Evolutionary conservation across 2,329 filamentous ascomycete species (phyloP), one percentile per base, ranked within the genome.

Genomic region (Colletotrichum eleusines): DNA sequence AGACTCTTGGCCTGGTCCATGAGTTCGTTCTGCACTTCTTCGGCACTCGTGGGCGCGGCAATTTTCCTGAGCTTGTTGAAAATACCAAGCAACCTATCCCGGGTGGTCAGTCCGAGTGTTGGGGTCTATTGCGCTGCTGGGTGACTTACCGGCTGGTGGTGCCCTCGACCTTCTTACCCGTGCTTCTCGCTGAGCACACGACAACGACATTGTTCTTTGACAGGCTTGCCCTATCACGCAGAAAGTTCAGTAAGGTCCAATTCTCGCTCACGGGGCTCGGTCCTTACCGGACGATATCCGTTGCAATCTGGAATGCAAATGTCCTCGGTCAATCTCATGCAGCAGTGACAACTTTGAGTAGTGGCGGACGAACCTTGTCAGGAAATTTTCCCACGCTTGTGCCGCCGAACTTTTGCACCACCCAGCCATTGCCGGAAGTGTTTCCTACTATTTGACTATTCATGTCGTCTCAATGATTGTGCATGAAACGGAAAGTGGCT

Each of bases 301-400:
- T 86, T 35, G 91, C 89, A 76, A 93, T 92, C 79, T 82, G 66
- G 31, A 28, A 60, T 59, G 54, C 44, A 46, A 50, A 55, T 28
- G 28, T 46, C 55, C 54, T 48, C 12, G 23, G 58, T 66, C 82
- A 73, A 81, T 75, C 74, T 81, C 59, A 50, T 38, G 33, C 23
- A 48, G 55, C 44, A 61, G 61, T 55, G 46, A 60, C 57, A 69
- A 70, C 73, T 71, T 71, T 72, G 38, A 48, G 23, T 54, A 48
- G 46, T 46, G 16, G 54, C 58, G 16, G 44, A 81, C 82, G 69
- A 77, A 88, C 86, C 82, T 92, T 91, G 75, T 89, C 87, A 63
- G 95, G 91, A 77, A 97, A 97, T 83, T 98, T 98, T 76, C 95
- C 96, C 62, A 98, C 93, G 78, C 94, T 97, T 63, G 95, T 99